These are phyloP conservation scores for Withania somnifera DNA, from an alignment of 305 asterid genomes.

Conservation along the genomic window DNA sequence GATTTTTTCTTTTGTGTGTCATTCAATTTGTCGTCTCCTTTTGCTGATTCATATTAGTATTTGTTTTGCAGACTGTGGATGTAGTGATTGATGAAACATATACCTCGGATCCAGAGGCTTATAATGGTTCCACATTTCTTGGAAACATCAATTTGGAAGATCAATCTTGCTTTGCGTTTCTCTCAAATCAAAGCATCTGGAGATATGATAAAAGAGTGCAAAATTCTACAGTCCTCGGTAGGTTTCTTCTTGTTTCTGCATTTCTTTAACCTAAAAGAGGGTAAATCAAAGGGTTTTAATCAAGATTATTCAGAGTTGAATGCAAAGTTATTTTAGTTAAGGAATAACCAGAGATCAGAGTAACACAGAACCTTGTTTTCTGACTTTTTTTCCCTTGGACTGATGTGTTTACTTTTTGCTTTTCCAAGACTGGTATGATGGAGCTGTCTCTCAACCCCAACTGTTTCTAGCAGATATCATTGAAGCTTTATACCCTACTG, in stretches of 20 bases:
- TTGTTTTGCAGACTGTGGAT: slow-evolving; percentile 49
- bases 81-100: slow-evolving; percentile 78
- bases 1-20: background rate
- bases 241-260: background rate
- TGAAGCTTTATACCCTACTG: slow-evolving; percentile 69
- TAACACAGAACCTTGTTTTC: background rate
- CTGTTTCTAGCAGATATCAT: slow-evolving; percentile 59
- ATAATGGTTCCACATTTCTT: slow-evolving; percentile 52
- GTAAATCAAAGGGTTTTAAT: background rate
- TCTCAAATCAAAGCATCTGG: slow-evolving; percentile 73
- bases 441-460: slow-evolving; percentile 89
- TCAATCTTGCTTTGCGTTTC: slow-evolving; percentile 73
- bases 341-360: background rate
- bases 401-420: background rate
- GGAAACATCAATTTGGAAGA: slow-evolving; percentile 48
- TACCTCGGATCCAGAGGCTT: slow-evolving; percentile 39
- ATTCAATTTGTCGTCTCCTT: background rate
- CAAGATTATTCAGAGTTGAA: background rate
- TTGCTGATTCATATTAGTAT: background rate
- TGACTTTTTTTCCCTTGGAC: background rate
- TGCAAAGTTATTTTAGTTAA: background rate
- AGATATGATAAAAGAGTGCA: slow-evolving; percentile 72
- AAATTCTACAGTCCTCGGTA: slow-evolving; percentile 49
- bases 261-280: background rate
- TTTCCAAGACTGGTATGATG: slow-evolving; percentile 67